Evolutionary conservation across 805 yeast species (phyloP), one percentile per base, ranked within the genome.

Genomic region (Diddensiella transvaalensis): DNA sequence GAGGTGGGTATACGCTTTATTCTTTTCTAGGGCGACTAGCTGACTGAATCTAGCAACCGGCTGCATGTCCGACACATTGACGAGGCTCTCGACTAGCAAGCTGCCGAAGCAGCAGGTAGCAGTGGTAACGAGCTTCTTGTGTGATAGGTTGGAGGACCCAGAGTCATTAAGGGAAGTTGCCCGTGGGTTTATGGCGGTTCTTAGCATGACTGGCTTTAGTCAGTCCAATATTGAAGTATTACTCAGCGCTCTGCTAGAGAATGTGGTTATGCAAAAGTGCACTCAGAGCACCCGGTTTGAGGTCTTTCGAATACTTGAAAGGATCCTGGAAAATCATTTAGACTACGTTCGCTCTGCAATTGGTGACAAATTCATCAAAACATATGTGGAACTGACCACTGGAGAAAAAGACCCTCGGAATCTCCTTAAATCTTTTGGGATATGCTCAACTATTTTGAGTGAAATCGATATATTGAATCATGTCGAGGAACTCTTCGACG

Each of bases 321-420:
- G 40, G 10, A 18, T 60, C 19, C 37, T 54, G 30, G 19, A 18
- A 6, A 41, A 47, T 32, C 51, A 36, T 39, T 33, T 38, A 37
- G 26, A 35, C 3, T 32, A 30, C 26, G 42, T 47, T n/a, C 18
- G 3, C 11, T 13, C 42, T 19, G 22, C 22, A 5, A 50, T 66
- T 21, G 68, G 68, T 22, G 77, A 76, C 26, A 55, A 63, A 2
- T 79, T 75, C 45, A 72, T 87, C 29, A 64, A 74, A 33, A 64
- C 84, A 0, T 90, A 85, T 54, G 61, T 87, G 30, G 79, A 80
- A 49, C 61, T 88, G 23, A 86, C 95, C 2, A 72, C 79, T 13
- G 95, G 95, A 33, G 99, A 93, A 61, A 95, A 93, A 59, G 99
- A 93, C 65, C 99, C 99, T 2, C 75, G 85, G 51, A 93, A 95